Conservation (phyloP, 2,329 filamentous ascomycete genomes). For the Apiospora arundinis region DNA sequence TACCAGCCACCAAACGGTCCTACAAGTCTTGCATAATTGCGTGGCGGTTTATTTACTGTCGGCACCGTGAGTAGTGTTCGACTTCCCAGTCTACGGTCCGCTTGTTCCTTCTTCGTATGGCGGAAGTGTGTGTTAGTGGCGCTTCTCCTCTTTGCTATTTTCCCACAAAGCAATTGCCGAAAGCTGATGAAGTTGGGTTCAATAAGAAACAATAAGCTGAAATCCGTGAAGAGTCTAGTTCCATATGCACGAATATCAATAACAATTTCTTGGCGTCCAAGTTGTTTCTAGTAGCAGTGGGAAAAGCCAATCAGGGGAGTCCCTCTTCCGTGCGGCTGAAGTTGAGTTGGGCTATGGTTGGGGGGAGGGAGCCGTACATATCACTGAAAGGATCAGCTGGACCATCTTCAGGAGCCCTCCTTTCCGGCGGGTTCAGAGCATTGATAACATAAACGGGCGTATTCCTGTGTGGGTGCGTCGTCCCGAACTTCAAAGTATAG, state of each 20-base stretch:
- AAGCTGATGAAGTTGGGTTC: no score
- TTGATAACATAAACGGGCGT: neutral
- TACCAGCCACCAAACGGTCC: neutral
- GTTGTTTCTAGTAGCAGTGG: neutral
- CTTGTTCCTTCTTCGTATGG: neutral
- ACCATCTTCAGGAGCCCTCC: neutral
- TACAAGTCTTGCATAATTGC: no score
- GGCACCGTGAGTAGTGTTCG: neutral
- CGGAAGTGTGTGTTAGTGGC: neutral
- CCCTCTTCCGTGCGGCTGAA: neutral
- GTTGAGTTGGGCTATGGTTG: neutral
- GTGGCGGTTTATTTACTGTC: neutral
- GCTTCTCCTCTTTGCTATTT: neutral
- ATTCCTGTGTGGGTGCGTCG: neutral
- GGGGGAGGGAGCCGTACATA: neutral
- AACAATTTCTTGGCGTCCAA: conserved; percentile 2
- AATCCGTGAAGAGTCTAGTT: conserved; percentile 4
- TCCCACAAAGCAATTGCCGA: neutral
- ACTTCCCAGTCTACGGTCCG: neutral
- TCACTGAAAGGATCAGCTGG: neutral
- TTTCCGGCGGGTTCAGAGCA: neutral
- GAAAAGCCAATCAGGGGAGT: conserved; percentile 9
- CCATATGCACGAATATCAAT: conserved; percentile 3
- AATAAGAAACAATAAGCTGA: neutral
- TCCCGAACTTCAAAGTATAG: neutral